phyloP scores from a whole-genome alignment of 805 yeast species.

The Starmerella potacharoeniae region DNA sequence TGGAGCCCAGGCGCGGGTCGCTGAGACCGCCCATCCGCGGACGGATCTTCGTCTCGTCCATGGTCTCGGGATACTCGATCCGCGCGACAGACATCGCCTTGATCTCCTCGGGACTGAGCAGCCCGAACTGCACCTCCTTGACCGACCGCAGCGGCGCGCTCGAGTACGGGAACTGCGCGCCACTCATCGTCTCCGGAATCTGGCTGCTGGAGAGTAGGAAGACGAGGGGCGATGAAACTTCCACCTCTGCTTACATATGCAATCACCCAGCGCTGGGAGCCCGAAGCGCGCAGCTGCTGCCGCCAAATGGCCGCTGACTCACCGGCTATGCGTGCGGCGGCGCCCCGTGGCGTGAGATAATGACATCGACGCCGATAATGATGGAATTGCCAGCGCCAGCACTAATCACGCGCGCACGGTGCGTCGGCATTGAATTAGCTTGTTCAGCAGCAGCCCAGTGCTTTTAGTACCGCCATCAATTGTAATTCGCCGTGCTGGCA shows the following conservation, averaged over 20 bases:
- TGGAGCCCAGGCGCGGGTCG: conserved; percentile 94
- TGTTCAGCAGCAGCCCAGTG: too few species aligned
- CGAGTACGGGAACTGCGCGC: conserved; percentile 69
- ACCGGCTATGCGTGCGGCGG: too few species aligned
- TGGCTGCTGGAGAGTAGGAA: conserved; percentile 5
- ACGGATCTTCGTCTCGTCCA: conserved; percentile 91
- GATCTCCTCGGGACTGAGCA: conserved; percentile 92
- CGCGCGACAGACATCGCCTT: conserved; percentile 97
- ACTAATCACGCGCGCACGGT: too few species aligned
- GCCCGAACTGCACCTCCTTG: conserved; percentile 96
- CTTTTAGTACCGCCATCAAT: too few species aligned
- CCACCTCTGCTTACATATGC: conserved; percentile 4
- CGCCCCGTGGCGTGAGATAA: too few species aligned
- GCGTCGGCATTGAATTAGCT: too few species aligned
- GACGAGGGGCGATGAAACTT: conserved; percentile 4
- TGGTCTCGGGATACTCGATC: conserved; percentile 97
- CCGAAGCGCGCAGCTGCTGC: too few species aligned
- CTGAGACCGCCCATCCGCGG: conserved; percentile 95
- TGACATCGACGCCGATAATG: too few species aligned
- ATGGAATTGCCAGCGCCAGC: too few species aligned
- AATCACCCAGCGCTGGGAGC: not conserved
- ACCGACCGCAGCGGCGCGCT: conserved; percentile 97
- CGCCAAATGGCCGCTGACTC: too few species aligned
- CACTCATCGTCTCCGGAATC: conserved; percentile 27
- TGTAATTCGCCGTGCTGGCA: too few species aligned